Evolutionary conservation across 2,329 filamentous ascomycete species (phyloP).

Genomic region (Chaetoscypha palmicola): DNA sequence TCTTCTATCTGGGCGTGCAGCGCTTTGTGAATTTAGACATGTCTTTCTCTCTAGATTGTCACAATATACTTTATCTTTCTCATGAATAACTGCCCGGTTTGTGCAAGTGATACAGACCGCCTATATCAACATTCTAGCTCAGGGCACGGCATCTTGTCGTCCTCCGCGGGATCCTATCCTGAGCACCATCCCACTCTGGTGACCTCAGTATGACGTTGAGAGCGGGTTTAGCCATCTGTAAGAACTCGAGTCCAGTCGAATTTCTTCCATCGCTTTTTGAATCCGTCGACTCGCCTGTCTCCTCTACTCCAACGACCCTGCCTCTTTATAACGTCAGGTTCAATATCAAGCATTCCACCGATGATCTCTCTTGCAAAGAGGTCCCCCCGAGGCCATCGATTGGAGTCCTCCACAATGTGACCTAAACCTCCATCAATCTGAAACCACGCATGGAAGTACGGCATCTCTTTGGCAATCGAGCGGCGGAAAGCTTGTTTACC

Average conservation of each 20-base stretch:
- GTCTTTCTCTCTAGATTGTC: too few relatives aligned
- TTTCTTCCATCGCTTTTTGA: slow-evolving; percentile 79
- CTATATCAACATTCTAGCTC: too few relatives aligned
- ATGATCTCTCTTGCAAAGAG: slow-evolving; percentile 88
- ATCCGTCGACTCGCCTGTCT: slow-evolving; percentile 61
- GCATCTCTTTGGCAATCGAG: slow-evolving; percentile 87
- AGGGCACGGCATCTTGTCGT: too few relatives aligned
- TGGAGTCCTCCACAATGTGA: slow-evolving; percentile 82
- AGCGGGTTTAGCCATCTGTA: slow-evolving; percentile 26
- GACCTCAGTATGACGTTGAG: too few relatives aligned
- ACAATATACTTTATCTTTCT: too few relatives aligned
- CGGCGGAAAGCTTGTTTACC: slow-evolving; percentile 78
- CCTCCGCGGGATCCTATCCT: too few relatives aligned
- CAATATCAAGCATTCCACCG: slow-evolving; percentile 83
- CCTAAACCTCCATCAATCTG: slow-evolving; percentile 84
- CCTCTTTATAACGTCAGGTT: slow-evolving; percentile 76
- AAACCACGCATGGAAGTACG: slow-evolving; percentile 98
- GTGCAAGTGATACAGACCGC: too few relatives aligned
- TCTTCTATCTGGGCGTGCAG: too few relatives aligned
- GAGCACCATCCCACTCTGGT: too few relatives aligned
- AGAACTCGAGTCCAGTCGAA: slow-evolving; percentile 79
- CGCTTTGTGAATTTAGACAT: too few relatives aligned
- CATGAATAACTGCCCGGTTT: too few relatives aligned
- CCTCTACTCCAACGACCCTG: slow-evolving; percentile 76
- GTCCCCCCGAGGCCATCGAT: slow-evolving; percentile 83